Evolutionary conservation across 2,329 filamentous ascomycete genomes (phyloP), one percentile per base, ranked within the genome.

Genomic region (Monosporascus sp.): DNA sequence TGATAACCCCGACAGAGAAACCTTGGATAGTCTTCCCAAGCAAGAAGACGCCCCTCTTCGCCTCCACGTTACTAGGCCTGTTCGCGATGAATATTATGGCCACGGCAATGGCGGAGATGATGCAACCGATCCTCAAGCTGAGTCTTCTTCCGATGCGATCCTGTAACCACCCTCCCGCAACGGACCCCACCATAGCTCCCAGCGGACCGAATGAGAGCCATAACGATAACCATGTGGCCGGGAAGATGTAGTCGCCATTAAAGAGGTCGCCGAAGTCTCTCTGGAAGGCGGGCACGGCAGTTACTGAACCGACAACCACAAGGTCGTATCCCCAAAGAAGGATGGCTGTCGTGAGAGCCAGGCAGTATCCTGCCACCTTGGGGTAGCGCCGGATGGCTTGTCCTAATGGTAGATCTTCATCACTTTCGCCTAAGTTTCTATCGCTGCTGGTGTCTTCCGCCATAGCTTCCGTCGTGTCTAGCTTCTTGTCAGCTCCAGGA

Each of bases 21-120:
- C 77, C 76, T 51, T 77, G 73, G 18, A 77, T 60, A n/a, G 74
- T 65, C 53, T 77, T 76, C 38, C 72, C 76, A 1, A 69, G 66
- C 4, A 78, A 67, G 58, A 78, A 78, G 9, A 74, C 58, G 27
- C 41, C 48, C 7, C 55, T 48, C 7, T 50, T 43, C 4, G 47
- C 36, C 5, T 62, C 58, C 18, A 69, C 63, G 9, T 57, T 57
- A 4, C 22, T 47, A 0, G 69, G 63, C 17, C 61, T 60, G 50
- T 73, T 66, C 1, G 71, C 64, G 17, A 65, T 56, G 51, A 68
- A 70, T 0, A 69, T 61, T 7, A 72, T 60, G 7, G 69, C 68
- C 5, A 76, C 69, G 2, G 65, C 71, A 1, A 66, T 46, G 14
- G 69, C 69, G 6, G 69, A 74, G 24, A 76, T 53, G 7, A 72